phyloP scores from a whole-genome alignment of 352 stramenopile genomes.

The Phytopythium oedochilum region DNA sequence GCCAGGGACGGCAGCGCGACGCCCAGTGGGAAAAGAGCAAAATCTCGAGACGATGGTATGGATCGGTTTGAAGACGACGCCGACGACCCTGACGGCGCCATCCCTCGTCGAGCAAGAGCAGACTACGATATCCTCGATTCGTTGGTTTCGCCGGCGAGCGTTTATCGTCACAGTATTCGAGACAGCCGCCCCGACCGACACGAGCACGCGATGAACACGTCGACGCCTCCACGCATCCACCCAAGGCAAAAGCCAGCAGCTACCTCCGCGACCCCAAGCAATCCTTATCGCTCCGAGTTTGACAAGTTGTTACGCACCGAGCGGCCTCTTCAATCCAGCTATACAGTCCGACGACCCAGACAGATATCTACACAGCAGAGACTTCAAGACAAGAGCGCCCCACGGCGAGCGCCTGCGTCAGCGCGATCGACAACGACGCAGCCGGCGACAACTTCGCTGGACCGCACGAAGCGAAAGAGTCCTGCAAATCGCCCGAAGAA shows the following conservation, averaged over 20 bases:
- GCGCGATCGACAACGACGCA: not conserved
- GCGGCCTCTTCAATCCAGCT: conserved; percentile 7
- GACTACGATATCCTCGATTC: conserved; percentile 40
- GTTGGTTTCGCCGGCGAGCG: conserved; percentile 10
- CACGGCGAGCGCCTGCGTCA: not conserved
- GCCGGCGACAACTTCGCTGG: not conserved
- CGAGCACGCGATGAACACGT: conserved; percentile 20
- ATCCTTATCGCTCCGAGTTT: conserved; percentile 29
- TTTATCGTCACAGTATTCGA: not conserved
- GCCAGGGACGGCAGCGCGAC: not conserved
- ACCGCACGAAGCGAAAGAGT: conserved; percentile 10
- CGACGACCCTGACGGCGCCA: not conserved
- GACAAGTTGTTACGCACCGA: conserved; percentile 30
- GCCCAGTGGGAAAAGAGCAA: not conserved
- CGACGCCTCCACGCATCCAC: conserved; percentile 7
- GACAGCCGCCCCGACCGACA: conserved; percentile 4
- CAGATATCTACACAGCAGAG: conserved; percentile 5
- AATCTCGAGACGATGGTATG: not conserved
- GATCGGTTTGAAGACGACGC: not conserved
- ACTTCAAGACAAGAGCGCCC: not conserved
- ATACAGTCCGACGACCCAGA: not conserved
- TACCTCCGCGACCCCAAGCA: conserved; percentile 6
- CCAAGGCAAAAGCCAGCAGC: conserved; percentile 3
- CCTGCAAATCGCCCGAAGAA: conserved; percentile 26
- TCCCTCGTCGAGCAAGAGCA: conserved; percentile 5